Evolutionary conservation across 257 asterid species (phyloP), one percentile per base, ranked within the genome.

Genomic region (Henckelia pumila): DNA sequence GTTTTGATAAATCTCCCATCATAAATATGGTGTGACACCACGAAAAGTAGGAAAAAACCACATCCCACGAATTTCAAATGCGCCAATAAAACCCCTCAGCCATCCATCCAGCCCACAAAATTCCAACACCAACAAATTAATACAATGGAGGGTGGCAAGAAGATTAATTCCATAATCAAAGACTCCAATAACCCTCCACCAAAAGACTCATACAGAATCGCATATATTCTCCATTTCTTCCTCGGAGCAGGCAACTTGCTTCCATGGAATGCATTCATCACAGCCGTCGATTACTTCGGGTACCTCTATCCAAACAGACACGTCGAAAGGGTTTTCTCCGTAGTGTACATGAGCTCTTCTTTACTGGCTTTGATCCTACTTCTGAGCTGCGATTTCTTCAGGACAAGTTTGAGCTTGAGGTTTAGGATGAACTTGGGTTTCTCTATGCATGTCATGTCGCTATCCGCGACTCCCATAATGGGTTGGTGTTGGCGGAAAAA

Each of bases 191-290:
- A n/a, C n/a, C n/a, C 24, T 23, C 32, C 67, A 69, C 71, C 79
- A 16, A 79, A 28, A 30, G 94, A 87, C 73, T 63, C 81, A 2
- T 77, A 55, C 72, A 90, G 78, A 63, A 30, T 84, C n/a, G 88
- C 89, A 37, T 90, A 90, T 32, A 73, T 83, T 24, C 75, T 90
- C 68, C 92, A 88, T 67, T 88, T 90, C 81, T 66, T 90, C 20
- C 95, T 90, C 1, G 96, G 97, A 11, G 94, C 96, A 2, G 97
- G 97, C 14, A 88, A 81, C 69, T 73, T 90, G 76, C 81, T 90
- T 16, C 96, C 95, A 1, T 90, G 97, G 97, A 90, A 90, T 50
- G 89, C 96, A 19, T 58, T 88, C 5, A 88, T 90, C 72, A 84
- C 95, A 0, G 95, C 88, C 0, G 80, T 86, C 44, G 97, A 90